Conservation (phyloP, 176 grass and related monocot genomes). For the Avena eriantha region DNA sequence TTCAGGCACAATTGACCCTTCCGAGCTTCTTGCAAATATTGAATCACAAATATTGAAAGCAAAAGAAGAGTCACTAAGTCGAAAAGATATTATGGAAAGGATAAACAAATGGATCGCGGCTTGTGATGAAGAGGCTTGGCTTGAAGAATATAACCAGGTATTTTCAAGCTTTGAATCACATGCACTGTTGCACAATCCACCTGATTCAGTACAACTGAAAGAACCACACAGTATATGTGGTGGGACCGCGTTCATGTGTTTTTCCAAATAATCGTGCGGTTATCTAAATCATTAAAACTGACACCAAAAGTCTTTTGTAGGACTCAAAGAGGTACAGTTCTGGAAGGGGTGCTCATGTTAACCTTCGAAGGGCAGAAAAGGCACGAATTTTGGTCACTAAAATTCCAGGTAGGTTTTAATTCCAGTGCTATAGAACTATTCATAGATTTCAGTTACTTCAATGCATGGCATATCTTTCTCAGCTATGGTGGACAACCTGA, state of each 20-base stretch:
- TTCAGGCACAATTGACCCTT: constrained; percentile 83
- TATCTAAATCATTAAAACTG: constrained; percentile 32
- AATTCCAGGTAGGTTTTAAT: constrained; percentile 74
- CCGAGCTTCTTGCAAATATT: constrained; percentile 81
- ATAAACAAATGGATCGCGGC: constrained; percentile 95
- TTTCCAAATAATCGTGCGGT: background rate
- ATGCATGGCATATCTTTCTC: constrained; percentile 34
- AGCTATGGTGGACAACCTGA: constrained; percentile 93
- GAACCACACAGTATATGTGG: background rate
- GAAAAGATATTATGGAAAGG: constrained; percentile 95
- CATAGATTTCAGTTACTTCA: constrained; percentile 16
- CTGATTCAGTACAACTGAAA: constrained; percentile 6
- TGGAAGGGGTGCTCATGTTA: constrained; percentile 92
- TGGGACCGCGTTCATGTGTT: background rate
- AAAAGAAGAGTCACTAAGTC: constrained; percentile 83
- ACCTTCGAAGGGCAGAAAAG: constrained; percentile 93
- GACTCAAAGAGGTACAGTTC: constrained; percentile 86
- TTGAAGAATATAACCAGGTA: constrained; percentile 99
- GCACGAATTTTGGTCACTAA: constrained; percentile 76
- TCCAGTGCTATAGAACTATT: background rate
- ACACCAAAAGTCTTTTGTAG: constrained; percentile 49
- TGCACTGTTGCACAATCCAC: background rate
- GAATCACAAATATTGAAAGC: constrained; percentile 85
- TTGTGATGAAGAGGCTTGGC: constrained; percentile 93
- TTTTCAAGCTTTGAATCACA: constrained; percentile 17